These are phyloP conservation scores for Moelleriella libera DNA, from an alignment of 2,329 filamentous ascomycete species.

Conservation along the genomic window DNA sequence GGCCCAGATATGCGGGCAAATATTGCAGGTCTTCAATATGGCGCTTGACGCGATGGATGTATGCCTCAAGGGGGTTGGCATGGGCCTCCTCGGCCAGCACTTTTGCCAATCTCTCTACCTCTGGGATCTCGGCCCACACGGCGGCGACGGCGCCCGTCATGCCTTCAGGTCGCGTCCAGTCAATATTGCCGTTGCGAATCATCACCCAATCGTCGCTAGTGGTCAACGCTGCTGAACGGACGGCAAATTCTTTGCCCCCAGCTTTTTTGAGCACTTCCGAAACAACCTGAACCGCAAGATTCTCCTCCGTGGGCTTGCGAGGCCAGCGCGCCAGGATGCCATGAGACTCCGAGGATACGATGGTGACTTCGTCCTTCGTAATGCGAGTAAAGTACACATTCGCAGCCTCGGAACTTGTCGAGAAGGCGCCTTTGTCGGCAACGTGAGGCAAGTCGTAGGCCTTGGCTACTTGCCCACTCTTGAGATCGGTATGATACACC, in stretches of 20 bases:
- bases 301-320: conserved; percentile 28
- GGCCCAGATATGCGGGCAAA: conserved; percentile 59
- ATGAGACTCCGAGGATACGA: conserved; percentile 66
- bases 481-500: conserved; percentile 70
- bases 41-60: conserved; percentile 71
- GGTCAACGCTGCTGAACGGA: conserved; percentile 60
- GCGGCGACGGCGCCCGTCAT: conserved; percentile 69
- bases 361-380: conserved; percentile 56
- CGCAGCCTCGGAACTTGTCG: conserved; percentile 60
- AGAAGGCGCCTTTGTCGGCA: conserved; percentile 58
- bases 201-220: conserved; percentile 65
- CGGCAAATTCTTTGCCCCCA: conserved; percentile 53
- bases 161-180: conserved; percentile 73
- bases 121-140: conserved; percentile 64
- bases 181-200: conserved; percentile 64
- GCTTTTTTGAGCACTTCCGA: conserved; percentile 69
- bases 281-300: conserved; percentile 49
- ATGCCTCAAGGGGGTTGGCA: conserved; percentile 67
- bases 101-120: conserved; percentile 60
- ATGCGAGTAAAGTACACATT: conserved; percentile 85
- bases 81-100: conserved; percentile 79
- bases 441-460: conserved; percentile 67
- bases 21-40: conserved; percentile 67
- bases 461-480: conserved; percentile 54
- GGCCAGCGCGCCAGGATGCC: conserved; percentile 65